These are phyloP conservation scores for Agaricales sp. DNA, from an alignment of 1,284 basidiomycete genomes.

Conservation along the genomic window DNA sequence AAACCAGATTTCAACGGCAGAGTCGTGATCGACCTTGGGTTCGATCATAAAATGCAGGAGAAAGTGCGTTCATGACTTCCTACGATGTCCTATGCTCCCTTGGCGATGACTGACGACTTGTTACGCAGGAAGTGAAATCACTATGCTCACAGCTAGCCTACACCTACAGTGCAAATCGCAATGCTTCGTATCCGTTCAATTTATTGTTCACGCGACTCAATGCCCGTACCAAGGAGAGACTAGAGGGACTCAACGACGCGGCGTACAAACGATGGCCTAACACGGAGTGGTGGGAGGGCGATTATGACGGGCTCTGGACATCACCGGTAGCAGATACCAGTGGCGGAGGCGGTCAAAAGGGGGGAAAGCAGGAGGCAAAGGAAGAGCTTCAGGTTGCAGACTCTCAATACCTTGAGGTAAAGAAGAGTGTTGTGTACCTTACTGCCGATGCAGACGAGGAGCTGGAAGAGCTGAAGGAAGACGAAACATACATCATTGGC, in stretches of 20 bases:
- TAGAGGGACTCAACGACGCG: slow-evolving; percentile 60
- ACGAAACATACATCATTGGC: slow-evolving; percentile 91
- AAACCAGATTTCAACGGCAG: slow-evolving; percentile 49
- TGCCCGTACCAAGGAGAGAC: slow-evolving; percentile 55
- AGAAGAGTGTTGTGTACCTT: slow-evolving; percentile 74
- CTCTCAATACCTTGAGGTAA: slow-evolving; percentile 18
- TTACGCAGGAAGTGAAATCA: slow-evolving; percentile 73
- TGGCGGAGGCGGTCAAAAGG: not conserved
- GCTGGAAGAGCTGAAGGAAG: slow-evolving; percentile 67
- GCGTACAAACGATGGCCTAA: slow-evolving; percentile 73
- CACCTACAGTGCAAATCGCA: slow-evolving; percentile 81
- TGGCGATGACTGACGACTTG: no score
- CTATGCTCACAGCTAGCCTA: slow-evolving; percentile 84
- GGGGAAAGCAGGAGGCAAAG: not conserved
- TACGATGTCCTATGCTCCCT: slow-evolving; percentile 13
- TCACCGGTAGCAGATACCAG: slow-evolving; percentile 13
- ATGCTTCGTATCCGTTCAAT: slow-evolving; percentile 60
- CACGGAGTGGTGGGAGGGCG: slow-evolving; percentile 74
- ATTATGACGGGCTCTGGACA: slow-evolving; percentile 68
- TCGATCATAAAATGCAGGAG: slow-evolving; percentile 91
- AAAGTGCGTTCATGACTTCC: slow-evolving; percentile 51
- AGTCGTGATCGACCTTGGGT: slow-evolving; percentile 85
- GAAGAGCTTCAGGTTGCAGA: slow-evolving; percentile 5
- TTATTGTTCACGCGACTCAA: slow-evolving; percentile 76
- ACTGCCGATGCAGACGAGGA: slow-evolving; percentile 92